phyloP scores from a whole-genome alignment of 1,139 yeast species.

The Kodamaea plutei region DNA sequence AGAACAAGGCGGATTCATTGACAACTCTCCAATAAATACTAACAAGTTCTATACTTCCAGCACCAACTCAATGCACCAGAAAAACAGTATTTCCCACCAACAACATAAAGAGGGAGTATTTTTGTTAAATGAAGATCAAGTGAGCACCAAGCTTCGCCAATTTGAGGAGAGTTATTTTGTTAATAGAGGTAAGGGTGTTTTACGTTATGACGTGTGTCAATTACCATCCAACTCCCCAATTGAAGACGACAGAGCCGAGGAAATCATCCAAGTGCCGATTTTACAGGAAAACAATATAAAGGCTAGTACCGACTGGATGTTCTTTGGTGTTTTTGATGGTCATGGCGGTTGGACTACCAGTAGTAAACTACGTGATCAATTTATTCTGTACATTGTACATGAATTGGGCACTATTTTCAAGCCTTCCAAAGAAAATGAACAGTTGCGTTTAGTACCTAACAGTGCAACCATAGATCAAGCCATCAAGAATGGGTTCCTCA shows the following conservation, averaged over 20 bases:
- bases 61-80: slow-evolving; percentile 39
- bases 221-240: slow-evolving; percentile 89
- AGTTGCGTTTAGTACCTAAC: slow-evolving; percentile 52
- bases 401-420: slow-evolving; percentile 70
- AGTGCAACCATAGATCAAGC: slow-evolving; percentile 75
- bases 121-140: slow-evolving; percentile 69
- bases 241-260: slow-evolving; percentile 90
- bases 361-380: slow-evolving; percentile 72
- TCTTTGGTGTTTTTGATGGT: slow-evolving; percentile 95
- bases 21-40: slow-evolving; percentile 13
- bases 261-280: slow-evolving; percentile 76
- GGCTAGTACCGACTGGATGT: slow-evolving; percentile 80
- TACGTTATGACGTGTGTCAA: slow-evolving; percentile 88
- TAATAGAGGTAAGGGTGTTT: slow-evolving; percentile 84
- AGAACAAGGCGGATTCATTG: slow-evolving; percentile 8
- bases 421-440: slow-evolving; percentile 47
- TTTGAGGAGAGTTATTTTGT: slow-evolving; percentile 78
- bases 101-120: slow-evolving; percentile 42
- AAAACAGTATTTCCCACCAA: slow-evolving; percentile 39
- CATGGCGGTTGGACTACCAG: slow-evolving; percentile 97
- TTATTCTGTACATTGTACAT: slow-evolving; percentile 70
- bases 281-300: slow-evolving; percentile 49
- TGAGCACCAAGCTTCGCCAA: slow-evolving; percentile 62
- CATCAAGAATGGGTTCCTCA: slow-evolving; percentile 72
- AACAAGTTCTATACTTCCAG: slow-evolving; percentile 40